phyloP scores from a whole-genome alignment of 2,329 filamentous ascomycete species.

The Fusarium haematococcum region DNA sequence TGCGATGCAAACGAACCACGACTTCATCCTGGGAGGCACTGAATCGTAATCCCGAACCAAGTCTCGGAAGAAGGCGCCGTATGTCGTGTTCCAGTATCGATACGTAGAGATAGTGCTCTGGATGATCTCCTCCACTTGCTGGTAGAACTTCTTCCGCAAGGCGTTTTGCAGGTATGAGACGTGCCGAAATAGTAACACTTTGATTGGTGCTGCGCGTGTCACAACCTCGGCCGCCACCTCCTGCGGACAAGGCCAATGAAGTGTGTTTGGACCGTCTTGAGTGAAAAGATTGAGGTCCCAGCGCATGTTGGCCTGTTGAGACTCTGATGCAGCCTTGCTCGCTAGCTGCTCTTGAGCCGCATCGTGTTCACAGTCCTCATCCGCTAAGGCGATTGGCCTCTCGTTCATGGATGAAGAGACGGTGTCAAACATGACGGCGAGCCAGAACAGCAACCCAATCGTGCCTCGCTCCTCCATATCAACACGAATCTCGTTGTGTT shows the following conservation, averaged over 20 bases:
- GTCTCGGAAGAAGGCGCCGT: constrained; percentile 63
- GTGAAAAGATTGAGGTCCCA: constrained; percentile 32
- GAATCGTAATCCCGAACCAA: constrained; percentile 61
- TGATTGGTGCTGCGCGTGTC: constrained; percentile 66
- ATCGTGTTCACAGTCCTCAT: constrained; percentile 53
- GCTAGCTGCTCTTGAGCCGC: constrained; percentile 8
- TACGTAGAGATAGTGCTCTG: constrained; percentile 60
- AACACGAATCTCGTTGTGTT: constrained; percentile 2
- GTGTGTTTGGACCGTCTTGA: constrained; percentile 41
- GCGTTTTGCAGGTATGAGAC: constrained; percentile 65
- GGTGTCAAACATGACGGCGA: constrained; percentile 70
- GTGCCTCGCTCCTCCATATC: constrained; percentile 52
- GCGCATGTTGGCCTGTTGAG: background rate
- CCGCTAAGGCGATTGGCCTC: constrained; percentile 47
- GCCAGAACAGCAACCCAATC: constrained; percentile 66
- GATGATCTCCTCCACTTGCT: constrained; percentile 61
- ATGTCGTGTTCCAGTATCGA: constrained; percentile 65
- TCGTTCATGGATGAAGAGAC: constrained; percentile 64
- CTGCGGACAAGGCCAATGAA: constrained; percentile 65
- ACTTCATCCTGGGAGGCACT: constrained; percentile 64
- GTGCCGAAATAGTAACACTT: constrained; percentile 67
- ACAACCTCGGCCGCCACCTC: constrained; percentile 61
- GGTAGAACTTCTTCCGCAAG: constrained; percentile 52
- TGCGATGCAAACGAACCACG: constrained; percentile 68
- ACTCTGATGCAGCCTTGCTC: background rate